Evolutionary conservation across 495 filamentous ascomycete genomes (phyloP), one percentile per base, ranked within the genome.

Genomic region (Aspergillus coremiiformis): DNA sequence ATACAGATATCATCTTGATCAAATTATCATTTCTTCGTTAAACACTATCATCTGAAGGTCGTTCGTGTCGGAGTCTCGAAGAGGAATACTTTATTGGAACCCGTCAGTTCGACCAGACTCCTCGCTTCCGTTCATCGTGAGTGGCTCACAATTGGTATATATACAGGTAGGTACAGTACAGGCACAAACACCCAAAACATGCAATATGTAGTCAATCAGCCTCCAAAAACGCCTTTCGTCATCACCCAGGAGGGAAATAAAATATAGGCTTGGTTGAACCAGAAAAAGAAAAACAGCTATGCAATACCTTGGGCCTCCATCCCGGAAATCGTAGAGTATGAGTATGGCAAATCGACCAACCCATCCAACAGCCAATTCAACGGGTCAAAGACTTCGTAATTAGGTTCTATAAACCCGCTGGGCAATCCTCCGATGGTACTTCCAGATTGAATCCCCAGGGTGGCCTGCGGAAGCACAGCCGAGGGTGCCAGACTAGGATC

Each of bases 361-460:
- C 86, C 86, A 61, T 96, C 90, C 43, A 96, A 74, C 73, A 91
- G 84, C 90, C 90, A 95, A 65, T 89, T 87, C 60, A 95, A 71
- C 0, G 90, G 87, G 70, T 96, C 90, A 63, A 90, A 94, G 39
- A 90, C 84, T 59, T 91, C 87, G 66, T 88, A 89, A 50, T 80
- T 84, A 22, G 80, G 72, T 60, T 83, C 78, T 57, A 83, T 75
- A 65, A 84, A 81, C 50, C 78, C 77, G 64, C 69, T 76, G 55
- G 63, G 70, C 42, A 70, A 68, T 57, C 62, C 70, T 58, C 54
- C 68, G n/a, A 78, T 58, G 19, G 62, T 68, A 52, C 66, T 72
- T 5, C 26, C 49, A 33, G 62, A 30, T 27, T 65, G 63, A 7
- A 72, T 55, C 2, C 62, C 64, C 37, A 75, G 55, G 11, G 49